Percentiles rank a stretch among this genome's conserved stretches.
These are phyloP conservation scores for Penicillium soppii DNA, from an alignment of 495 filamentous ascomycete species.

Conservation along the genomic window DNA sequence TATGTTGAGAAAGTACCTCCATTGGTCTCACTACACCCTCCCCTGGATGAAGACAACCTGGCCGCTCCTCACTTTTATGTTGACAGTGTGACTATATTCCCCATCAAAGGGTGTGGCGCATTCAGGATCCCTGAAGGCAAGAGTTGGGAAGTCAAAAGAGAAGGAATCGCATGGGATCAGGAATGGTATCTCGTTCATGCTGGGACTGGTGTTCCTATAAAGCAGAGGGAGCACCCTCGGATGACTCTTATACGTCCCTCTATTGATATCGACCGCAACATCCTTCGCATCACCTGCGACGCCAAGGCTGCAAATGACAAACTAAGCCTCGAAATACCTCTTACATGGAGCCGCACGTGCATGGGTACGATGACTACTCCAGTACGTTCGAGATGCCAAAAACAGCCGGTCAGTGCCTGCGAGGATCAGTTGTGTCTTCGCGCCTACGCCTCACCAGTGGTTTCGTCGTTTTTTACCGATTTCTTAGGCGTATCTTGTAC, in stretches of 20 bases:
- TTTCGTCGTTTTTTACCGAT: constrained; percentile 72
- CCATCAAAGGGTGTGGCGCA: constrained; percentile 86
- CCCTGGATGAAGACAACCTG: constrained; percentile 13
- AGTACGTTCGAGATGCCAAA: constrained; percentile 29
- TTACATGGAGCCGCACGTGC: constrained; percentile 59
- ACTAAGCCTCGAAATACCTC: constrained; percentile 48
- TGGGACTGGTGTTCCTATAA: constrained; percentile 73
- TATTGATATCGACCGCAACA: constrained; percentile 61
- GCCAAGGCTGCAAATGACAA: constrained; percentile 16
- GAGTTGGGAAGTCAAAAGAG: constrained; percentile 70
- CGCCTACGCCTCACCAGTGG: constrained; percentile 60
- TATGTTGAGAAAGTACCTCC: constrained; percentile 56
- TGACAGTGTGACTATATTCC: constrained; percentile 67
- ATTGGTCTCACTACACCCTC: constrained; percentile 19
- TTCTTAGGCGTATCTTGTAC: constrained; percentile 74
- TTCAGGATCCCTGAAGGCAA: constrained; percentile 64
- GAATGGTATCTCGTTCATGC: constrained; percentile 92
- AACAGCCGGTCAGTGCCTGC: constrained; percentile 69
- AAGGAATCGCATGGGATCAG: constrained; percentile 87
- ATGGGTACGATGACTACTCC: constrained; percentile 48
- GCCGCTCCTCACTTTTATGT: constrained; percentile 42
- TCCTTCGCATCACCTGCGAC: constrained; percentile 50
- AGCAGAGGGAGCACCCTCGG: constrained; percentile 74
- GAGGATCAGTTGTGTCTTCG: constrained; percentile 70
- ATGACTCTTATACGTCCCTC: constrained; percentile 78